A percentile compares a stretch with the other conserved stretches of the same genome.
Evolutionary conservation across 495 filamentous ascomycete species (phyloP).

Genomic region (Penicillium diatomitis): DNA sequence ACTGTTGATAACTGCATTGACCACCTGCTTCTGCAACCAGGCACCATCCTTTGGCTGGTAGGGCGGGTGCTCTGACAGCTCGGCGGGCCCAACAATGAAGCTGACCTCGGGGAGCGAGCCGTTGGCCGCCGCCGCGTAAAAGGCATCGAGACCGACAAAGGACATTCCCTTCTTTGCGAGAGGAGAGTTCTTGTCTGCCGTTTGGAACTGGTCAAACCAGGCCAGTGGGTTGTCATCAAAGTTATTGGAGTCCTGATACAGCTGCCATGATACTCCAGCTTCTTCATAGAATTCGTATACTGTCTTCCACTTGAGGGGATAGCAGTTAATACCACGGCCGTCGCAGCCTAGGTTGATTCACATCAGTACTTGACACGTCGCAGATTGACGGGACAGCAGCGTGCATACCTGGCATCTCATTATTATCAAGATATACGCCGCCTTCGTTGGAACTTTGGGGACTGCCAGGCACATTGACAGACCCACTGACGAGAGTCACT

Average conservation of each 20-base stretch:
- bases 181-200: constrained; percentile 24
- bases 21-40: constrained; percentile 48
- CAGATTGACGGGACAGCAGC: neutral
- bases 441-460: constrained; percentile 36
- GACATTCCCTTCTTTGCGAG: constrained; percentile 38
- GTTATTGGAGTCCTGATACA: constrained; percentile 46
- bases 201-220: constrained; percentile 47
- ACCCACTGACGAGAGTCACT: constrained; percentile 44
- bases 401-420: constrained; percentile 37
- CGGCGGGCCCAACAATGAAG: constrained; percentile 43
- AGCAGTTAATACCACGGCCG: constrained; percentile 36
- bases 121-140: constrained; percentile 41
- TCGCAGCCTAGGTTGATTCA: constrained; percentile 30
- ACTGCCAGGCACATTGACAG: constrained; percentile 42
- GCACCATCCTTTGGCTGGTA: constrained; percentile 45
- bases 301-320: constrained; percentile 48
- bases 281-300: constrained; percentile 43
- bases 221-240: constrained; percentile 47
- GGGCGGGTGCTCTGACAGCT: constrained; percentile 46
- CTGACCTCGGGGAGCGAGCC: constrained; percentile 44
- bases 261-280: constrained; percentile 45
- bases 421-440: constrained; percentile 48
- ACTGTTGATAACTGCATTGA: constrained; percentile 40
- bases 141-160: constrained; percentile 36
- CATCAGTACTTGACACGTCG: neutral